Evolutionary conservation across 2,329 filamentous ascomycete species (phyloP), one percentile per base, ranked within the genome.

Genomic region (Phyllachora maydis): DNA sequence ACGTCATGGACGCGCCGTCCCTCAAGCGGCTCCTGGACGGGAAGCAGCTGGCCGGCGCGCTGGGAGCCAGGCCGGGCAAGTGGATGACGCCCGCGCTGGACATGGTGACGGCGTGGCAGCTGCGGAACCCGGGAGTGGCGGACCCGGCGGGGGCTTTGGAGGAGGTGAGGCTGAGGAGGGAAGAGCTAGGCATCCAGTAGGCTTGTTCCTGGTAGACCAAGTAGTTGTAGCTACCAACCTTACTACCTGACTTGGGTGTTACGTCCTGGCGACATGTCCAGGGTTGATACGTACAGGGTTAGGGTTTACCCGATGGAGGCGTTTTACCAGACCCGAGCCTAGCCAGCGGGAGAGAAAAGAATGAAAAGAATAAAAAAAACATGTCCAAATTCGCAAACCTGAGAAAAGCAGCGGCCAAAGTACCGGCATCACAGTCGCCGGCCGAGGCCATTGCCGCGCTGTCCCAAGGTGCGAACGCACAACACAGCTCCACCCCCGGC

Each of bases 11-110:
- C 24, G 65, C 56, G 0, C 54, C 64, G 2, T 51, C 59, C 2
- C 41, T 75, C 17, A 68, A 65, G 35, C 59, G 61, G 4, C 49
- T 79, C 13, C 54, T 91, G 16, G 77, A 90, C 39, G 85, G 88
- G 10, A 74, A 64, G 18, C 54, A 72, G 24, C 59, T 95, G 11
- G 64, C 68, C 11, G 59, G 68, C 30, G 66, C 64, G 4, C 54
- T 95, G 4, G 65, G 60, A 0, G 50, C 61, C n/a, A 69, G 67
- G 31, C 72, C 77, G 0, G 81, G 79, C 1, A 69, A 57, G n/a
- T 95, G 85, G 85, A 75, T 90, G 60, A 67, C 67, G 25, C 58
- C 60, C 21, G 82, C 82, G 4, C 50, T 92, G 22, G 74, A 90
- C 16, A 54, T 82, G 4, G 76, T 79, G 30, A 65, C 90, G 46